phyloP scores from a whole-genome alignment of 148 eudicot species.

The Rhododendron henanense region DNA sequence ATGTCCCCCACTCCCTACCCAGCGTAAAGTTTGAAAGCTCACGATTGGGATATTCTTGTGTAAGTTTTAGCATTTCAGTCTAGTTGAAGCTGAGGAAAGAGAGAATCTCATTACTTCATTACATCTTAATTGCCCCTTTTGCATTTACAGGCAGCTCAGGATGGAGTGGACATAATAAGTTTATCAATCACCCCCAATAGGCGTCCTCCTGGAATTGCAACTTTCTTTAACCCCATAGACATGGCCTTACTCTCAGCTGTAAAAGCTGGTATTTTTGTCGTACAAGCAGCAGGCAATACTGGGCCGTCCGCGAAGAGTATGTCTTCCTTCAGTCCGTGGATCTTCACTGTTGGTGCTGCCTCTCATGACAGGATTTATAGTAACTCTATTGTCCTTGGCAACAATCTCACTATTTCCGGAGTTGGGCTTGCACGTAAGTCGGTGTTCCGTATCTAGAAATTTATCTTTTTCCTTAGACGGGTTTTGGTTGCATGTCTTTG shows the following conservation, averaged over 20 bases:
- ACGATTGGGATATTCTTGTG: not conserved
- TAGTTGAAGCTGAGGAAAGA: not conserved
- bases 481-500: not conserved
- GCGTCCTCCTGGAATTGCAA: conserved; percentile 98
- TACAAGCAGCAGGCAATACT: conserved; percentile 99
- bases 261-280: conserved; percentile 86
- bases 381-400: conserved; percentile 81
- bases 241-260: conserved; percentile 91
- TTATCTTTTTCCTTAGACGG: not conserved
- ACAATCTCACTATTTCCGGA: conserved; percentile 69
- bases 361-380: conserved; percentile 84
- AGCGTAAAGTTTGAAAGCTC: not conserved
- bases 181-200: conserved; percentile 97
- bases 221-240: conserved; percentile 95
- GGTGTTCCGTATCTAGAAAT: not conserved
- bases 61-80: not conserved
- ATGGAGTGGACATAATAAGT: conserved; percentile 94
- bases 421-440: conserved; percentile 97
- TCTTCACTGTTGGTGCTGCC: conserved; percentile 96
- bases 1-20: not conserved
- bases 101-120: not conserved
- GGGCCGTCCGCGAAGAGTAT: conserved; percentile 95
- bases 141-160: conserved; percentile 88
- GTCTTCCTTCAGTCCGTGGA: conserved; percentile 98
- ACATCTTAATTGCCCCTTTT: not conserved